Base-by-base conservation (phyloP, 2,329 filamentous ascomycete species). In the Trichoderma semiorbis region DNA sequence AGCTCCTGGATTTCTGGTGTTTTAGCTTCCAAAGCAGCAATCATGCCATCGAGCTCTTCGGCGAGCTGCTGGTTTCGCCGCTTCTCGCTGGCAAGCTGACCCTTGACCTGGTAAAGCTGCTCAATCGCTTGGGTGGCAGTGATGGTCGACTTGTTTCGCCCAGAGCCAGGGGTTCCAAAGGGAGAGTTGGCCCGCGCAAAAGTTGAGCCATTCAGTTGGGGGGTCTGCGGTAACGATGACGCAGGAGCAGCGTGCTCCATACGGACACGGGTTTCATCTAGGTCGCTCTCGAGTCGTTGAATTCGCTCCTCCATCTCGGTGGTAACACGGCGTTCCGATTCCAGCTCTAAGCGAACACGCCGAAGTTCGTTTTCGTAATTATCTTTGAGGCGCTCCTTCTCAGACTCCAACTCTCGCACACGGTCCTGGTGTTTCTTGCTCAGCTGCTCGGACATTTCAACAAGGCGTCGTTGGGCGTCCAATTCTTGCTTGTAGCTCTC, bases 401-500 rank as follows among this genome's bases (percentile, higher is more conserved):
- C 89, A 7, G 85, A 84, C 78, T 93, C 90, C 30, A 95, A 85
- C 64, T 94, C 91, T 72, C 90, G 88, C 16, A 94, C 84, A 63
- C 92, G 89, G 72, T 89, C 88, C 78, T 90, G 89, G 76, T 93
- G 89, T 16, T 92, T 93, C 71, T 91, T 87, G 36, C 92, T 90
- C 68, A 92, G 90, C 77, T 95, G 91, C 72, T 93, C 88, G 75
- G 93, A 93, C 78, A 97, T 87, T 74, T 97, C 92, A 3, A 94
- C 93, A 24, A 99, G 87, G 58, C 96, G 90, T 72, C 89, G 90
- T 30, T 92, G 90, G 74, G 92, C 92, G 74, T 97, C 94, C 8
- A 97, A 86, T 79, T 98, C 95, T 70, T 95, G 91, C 76, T 92
- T 90, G 85, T 96, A 97, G 73, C 92, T 91, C 79, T 98, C 92